Evolutionary conservation across 306 rosid genomes (phyloP), one percentile per base, ranked within the genome.

Genomic region (Malus asiatica): DNA sequence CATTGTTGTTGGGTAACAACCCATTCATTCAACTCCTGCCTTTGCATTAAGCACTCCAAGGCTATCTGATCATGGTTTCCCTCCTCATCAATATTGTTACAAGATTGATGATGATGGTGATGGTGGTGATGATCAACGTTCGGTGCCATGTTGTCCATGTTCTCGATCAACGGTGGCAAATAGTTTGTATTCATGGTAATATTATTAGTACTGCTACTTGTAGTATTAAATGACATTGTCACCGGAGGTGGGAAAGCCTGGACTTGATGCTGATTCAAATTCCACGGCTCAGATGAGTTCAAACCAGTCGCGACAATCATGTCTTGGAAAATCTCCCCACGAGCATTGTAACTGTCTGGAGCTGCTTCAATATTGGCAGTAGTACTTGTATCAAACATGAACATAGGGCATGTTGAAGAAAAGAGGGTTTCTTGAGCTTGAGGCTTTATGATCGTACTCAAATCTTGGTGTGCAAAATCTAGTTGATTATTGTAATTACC

Each of bases 81-180:
- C 65, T 90, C 91, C 23, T 90, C 94, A 61, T 90, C 96, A 6
- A 85, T 89, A 65, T 87, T 77, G 29, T 82, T 80, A 76, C 91
- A 87, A 70, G 86, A 74, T 23, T 86, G 90, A 61, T 61, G 66
- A 61, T 27, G 66, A 63, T 23, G 35, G 5, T 57, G 83, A 9
- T 53, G 69, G 3, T 74, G 61, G 33, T 66, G 73, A 55, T 67
- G 44, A n/a, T 29, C 46, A 11, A 29, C 20, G 2, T 27, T 86
- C 15, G 84, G 81, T 35, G 82, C 83, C 81, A 87, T 79, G 85
- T 52, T 84, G 23, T 89, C 97, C 78, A 86, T 84, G 82, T 79
- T 89, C 77, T 90, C 97, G 80, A 93, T 85, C 82, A 91, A 84
- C 12, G 97, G 97, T 22, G 98, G 98, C 76, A 91, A 84, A 76